Base-by-base conservation (phyloP, 345 rosid species). In the Abelmoschus esculentus region DNA sequence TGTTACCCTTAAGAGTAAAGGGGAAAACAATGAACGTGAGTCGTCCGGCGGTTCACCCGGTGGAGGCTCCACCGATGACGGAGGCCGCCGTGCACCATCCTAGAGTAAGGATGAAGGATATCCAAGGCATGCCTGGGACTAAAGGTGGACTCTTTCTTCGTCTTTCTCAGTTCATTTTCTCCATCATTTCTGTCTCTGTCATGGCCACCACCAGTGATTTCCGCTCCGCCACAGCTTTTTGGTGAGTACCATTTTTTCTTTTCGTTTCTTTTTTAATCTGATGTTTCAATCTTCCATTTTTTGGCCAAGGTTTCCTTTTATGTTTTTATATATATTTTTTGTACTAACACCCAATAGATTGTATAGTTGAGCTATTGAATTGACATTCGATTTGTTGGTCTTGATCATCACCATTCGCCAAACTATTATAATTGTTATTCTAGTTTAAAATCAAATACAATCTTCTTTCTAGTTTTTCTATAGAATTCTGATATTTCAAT, bases 91-190 rank as follows among this genome's bases (percentile, higher is more conserved):
- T 15, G 31, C 72, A 72, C 50, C 77, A 78, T 26, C 90, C 84
- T 5, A 77, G 85, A 40, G 78, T 79, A 66, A 83, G 92, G 83
- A 86, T 92, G 98, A 88, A 82, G 70, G 87, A 88, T 70, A 68
- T 86, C 3, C 93, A 89, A 31, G 96, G 96, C 29, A 92, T 86
- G 96, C 88, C 96, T 1, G 98, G 98, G 58, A 92, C 98, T 8
- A 72, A 74, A 42, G 98, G 92, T 11, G 91, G 96, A 49, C 86
- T 92, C 18, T 46, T 79, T 67, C 86, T 89, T 62, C 92, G 96
- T 7, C 82, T 85, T 79, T 68, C 44, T 29, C 96, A 88, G 72
- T 81, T 86, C 73, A 55, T 79, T 9, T 84, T 88, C 28, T 86
- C 93, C 34, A 61, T 76, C 40, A 73, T 86, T 62, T 82, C 96